phyloP scores from a whole-genome alignment of 352 stramenopile species.

The Lagenidium giganteum region DNA sequence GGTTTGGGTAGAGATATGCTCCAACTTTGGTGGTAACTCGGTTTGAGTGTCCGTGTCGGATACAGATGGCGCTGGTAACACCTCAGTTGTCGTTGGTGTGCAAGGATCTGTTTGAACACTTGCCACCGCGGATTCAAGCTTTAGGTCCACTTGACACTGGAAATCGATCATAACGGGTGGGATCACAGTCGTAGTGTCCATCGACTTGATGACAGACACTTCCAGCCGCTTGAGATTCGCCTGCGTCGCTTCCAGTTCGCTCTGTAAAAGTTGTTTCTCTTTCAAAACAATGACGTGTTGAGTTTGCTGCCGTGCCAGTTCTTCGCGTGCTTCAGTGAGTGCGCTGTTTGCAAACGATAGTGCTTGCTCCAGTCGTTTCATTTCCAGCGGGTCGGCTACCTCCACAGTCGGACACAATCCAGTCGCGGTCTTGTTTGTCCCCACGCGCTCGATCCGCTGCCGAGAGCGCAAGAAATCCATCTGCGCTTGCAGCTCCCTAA shows the following conservation, averaged over 20 bases:
- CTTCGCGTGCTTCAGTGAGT: slow-evolving; percentile 28
- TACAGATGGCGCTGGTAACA: no score
- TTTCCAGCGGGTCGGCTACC: slow-evolving; percentile 21
- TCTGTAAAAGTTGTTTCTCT: slow-evolving; percentile 39
- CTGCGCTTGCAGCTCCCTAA: slow-evolving; percentile 47
- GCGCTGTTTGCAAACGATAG: slow-evolving; percentile 36
- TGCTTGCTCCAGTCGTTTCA: slow-evolving; percentile 33
- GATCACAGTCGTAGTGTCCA: no score
- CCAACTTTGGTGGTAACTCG: no score
- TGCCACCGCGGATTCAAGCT: no score
- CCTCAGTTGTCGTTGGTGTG: no score
- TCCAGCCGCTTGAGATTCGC: slow-evolving; percentile 14
- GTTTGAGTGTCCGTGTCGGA: no score
- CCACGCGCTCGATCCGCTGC: slow-evolving; percentile 43
- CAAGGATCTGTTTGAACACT: no score
- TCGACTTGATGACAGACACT: slow-evolving; percentile 3
- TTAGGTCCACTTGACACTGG: no score
- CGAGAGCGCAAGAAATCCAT: slow-evolving; percentile 40
- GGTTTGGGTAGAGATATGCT: no score
- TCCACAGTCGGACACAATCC: background rate
- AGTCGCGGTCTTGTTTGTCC: no score
- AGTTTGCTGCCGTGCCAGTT: slow-evolving; percentile 41
- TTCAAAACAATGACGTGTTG: slow-evolving; percentile 28
- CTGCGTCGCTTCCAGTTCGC: slow-evolving; percentile 23
- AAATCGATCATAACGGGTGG: no score